Conservation (phyloP, 2,329 filamentous ascomycete genomes). For the Colletotrichum caudatum region DNA sequence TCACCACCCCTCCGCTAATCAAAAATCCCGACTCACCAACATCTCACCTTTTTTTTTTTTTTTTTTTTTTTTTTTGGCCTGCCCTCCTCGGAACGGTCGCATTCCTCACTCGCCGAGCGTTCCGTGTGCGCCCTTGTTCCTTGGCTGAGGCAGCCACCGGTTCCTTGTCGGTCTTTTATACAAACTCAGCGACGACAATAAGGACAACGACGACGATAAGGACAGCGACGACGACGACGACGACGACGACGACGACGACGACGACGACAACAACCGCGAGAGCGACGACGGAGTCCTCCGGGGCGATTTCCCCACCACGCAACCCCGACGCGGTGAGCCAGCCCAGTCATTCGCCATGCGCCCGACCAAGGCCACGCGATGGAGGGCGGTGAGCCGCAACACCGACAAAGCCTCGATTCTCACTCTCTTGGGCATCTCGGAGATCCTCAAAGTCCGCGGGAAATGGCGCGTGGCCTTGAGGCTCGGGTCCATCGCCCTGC, state of each 20-base stretch:
- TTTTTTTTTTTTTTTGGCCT: too few relatives aligned
- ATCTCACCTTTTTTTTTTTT: conserved; percentile 24
- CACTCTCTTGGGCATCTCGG: conserved; percentile 36
- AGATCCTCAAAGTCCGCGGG: conserved; percentile 39
- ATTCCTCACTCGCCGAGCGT: conserved; percentile 11
- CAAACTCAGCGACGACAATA: background rate
- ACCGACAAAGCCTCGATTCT: conserved; percentile 38
- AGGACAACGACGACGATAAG: background rate
- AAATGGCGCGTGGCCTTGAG: conserved; percentile 39
- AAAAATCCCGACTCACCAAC: conserved; percentile 36
- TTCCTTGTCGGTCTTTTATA: background rate
- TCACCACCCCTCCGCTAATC: conserved; percentile 18
- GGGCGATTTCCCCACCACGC: conserved; percentile 26
- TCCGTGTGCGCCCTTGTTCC: background rate
- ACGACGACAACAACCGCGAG: conserved; percentile 1
- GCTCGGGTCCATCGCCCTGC: conserved; percentile 30
- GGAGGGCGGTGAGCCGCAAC: conserved; percentile 41
- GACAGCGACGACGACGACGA: background rate
- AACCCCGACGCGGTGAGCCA: conserved; percentile 39
- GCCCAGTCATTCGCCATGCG: conserved; percentile 41
- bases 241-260: background rate
- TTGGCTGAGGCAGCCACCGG: background rate
- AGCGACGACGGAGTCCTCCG: background rate
- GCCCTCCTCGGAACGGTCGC: background rate
- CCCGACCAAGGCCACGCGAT: conserved; percentile 36